Evolutionary conservation across 192 early-diverging fungal genomes (phyloP).

Genomic region (Nowakowskiella sp.): DNA sequence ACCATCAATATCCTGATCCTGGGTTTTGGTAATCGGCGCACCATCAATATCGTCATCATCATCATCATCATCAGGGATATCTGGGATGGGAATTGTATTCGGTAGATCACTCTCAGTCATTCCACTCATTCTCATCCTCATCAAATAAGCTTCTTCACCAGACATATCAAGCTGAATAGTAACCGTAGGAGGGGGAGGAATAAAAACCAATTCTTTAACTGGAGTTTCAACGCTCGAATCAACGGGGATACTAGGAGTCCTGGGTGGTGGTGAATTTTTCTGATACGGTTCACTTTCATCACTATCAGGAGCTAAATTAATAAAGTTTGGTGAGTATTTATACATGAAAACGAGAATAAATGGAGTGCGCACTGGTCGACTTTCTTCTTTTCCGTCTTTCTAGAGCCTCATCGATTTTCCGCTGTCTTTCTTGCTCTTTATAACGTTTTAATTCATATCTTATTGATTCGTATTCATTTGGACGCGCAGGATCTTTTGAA

Average conservation of each 20-base stretch:
- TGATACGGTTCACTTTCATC: too few species aligned
- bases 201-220: too few species aligned
- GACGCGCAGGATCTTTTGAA: constrained; percentile 58
- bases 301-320: too few species aligned
- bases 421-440: constrained; percentile 27
- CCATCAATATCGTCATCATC: not conserved
- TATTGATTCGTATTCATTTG: constrained; percentile 65
- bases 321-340: too few species aligned
- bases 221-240: too few species aligned
- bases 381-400: too few species aligned
- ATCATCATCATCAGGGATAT: too few species aligned
- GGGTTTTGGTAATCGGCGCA: constrained; percentile 17
- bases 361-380: too few species aligned
- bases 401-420: constrained; percentile 11
- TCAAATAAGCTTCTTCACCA: constrained; percentile 63
- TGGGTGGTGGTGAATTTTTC: too few species aligned
- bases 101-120: constrained; percentile 9
- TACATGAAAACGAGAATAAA: too few species aligned
- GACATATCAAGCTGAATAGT: constrained; percentile 40
- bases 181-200: not conserved
- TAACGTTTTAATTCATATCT: constrained; percentile 49
- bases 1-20: constrained; percentile 5
- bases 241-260: too few species aligned
- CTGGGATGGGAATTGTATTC: constrained; percentile 9
- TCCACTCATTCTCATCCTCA: constrained; percentile 42